These are phyloP conservation scores for Zygoascus biomembranicola DNA, from an alignment of 805 yeast species.

Conservation along the genomic window DNA sequence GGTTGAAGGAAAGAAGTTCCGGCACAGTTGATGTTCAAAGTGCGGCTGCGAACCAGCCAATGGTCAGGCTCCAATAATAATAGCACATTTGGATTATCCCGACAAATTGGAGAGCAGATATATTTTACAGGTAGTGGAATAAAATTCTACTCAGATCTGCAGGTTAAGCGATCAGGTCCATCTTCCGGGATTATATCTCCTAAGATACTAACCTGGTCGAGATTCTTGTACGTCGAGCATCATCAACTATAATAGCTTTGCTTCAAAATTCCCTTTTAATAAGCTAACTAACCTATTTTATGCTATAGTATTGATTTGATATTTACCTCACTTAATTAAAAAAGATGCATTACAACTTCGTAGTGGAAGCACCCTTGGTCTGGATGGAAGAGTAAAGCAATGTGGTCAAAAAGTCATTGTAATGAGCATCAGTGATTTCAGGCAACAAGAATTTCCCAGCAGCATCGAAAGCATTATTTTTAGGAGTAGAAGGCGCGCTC, in stretches of 20 bases:
- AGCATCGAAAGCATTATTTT: slow-evolving; percentile 41
- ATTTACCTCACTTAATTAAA: not conserved
- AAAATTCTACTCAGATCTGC: no score
- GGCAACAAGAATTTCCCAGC: slow-evolving; percentile 55
- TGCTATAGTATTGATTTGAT: not conserved
- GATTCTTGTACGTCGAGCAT: no score
- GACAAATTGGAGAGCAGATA: no score
- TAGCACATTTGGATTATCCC: no score
- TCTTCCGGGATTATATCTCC: no score
- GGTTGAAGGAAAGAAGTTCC: not conserved
- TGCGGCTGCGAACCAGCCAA: not conserved
- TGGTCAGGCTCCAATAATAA: not conserved
- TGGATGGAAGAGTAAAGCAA: slow-evolving; percentile 37
- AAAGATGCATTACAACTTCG: not conserved
- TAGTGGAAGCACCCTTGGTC: not conserved
- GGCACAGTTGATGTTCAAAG: no score
- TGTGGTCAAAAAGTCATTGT: slow-evolving; percentile 59
- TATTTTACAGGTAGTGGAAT: no score
- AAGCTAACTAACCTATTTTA: not conserved
- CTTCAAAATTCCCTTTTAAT: not conserved
- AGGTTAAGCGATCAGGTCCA: no score
- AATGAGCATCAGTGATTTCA: slow-evolving; percentile 55
- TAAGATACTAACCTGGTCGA: no score
- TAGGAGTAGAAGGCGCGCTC: slow-evolving; percentile 33
- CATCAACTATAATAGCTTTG: no score